phyloP scores from a whole-genome alignment of 768 basidiomycete species.

The Coprinopsis strossmayeri region DNA sequence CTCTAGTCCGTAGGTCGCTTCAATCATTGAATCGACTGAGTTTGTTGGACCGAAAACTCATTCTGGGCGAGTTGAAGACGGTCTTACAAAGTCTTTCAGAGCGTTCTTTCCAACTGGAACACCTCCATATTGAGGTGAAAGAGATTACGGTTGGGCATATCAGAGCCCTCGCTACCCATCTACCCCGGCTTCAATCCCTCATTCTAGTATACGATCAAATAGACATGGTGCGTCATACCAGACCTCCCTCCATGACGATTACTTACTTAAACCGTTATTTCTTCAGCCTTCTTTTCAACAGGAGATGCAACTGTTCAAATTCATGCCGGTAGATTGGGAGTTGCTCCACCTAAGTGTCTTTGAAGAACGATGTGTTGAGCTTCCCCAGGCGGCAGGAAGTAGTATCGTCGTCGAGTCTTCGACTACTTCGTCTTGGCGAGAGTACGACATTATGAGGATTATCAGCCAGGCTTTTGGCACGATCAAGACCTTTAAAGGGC shows the following conservation, averaged over 20 bases:
- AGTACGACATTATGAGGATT: not conserved
- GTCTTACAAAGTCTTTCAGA: not conserved
- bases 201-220: not conserved
- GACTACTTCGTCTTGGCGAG: not conserved
- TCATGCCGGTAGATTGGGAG: not conserved
- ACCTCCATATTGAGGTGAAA: not conserved
- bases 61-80: not conserved
- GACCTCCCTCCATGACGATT: not conserved
- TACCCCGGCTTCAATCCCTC: not conserved
- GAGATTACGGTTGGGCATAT: not conserved
- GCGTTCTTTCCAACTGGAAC: not conserved
- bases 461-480: not conserved
- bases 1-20: not conserved
- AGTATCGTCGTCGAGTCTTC: not conserved
- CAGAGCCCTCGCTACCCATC: not conserved
- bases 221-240: not conserved
- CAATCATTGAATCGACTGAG: constrained; percentile 3
- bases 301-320: not conserved
- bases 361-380: not conserved
- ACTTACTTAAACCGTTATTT: not conserved
- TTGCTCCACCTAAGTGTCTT: not conserved
- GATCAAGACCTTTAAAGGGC: not conserved
- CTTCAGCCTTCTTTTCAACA: not conserved
- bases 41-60: not conserved
- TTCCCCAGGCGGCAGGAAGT: not conserved